Evolutionary conservation across 2,329 filamentous ascomycete genomes (phyloP).

Genomic region (Chrysoporthe puriensis): DNA sequence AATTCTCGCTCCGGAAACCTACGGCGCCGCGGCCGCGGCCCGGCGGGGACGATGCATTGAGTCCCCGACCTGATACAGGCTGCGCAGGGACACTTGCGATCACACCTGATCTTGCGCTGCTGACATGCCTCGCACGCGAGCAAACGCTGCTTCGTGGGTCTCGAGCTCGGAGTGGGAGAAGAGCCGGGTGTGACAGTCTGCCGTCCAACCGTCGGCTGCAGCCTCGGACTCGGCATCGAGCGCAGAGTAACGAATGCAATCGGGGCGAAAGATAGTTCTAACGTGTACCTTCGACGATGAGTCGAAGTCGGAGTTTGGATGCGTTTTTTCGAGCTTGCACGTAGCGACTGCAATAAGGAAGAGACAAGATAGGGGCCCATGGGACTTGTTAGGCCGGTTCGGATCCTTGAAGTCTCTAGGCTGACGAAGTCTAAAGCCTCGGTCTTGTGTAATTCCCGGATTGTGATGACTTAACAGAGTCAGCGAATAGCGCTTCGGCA

Average conservation of each 20-base stretch:
- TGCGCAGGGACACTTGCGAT: constrained; percentile 60
- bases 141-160: constrained; percentile 24
- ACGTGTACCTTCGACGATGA: rapidly evolving
- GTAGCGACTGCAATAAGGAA: neutral
- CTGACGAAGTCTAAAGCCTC: neutral
- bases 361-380: neutral
- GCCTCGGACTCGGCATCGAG: neutral
- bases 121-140: constrained; percentile 63
- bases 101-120: constrained; percentile 66
- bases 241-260: neutral
- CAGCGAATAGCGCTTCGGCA: too few relatives aligned
- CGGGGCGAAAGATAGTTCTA: neutral
- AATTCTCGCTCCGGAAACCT: constrained; percentile 62
- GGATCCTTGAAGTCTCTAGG: neutral
- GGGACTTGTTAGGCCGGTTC: neutral
- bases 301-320: neutral
- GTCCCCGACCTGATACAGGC: constrained; percentile 51
- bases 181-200: neutral
- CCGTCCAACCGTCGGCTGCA: neutral
- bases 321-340: neutral
- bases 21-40: constrained; percentile 44
- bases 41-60: constrained; percentile 48
- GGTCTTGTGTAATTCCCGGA: neutral
- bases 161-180: neutral
- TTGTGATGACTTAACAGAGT: too few relatives aligned